Percentiles rank a stretch among this genome's conserved stretches.
phyloP scores from a whole-genome alignment of 1,139 yeast species.

The Arxiozyma slooffiae region DNA sequence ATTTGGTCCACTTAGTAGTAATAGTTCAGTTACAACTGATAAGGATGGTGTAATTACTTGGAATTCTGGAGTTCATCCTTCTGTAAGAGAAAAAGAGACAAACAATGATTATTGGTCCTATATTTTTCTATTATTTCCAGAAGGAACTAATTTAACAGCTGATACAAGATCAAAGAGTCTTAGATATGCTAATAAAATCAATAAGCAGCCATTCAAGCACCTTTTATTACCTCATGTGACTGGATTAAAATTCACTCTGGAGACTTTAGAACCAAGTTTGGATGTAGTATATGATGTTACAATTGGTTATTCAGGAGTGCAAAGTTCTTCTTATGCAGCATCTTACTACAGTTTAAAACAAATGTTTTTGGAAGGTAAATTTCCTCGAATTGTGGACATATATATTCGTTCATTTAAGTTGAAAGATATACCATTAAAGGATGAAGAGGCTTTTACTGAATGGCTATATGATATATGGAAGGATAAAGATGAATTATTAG shows the following conservation, averaged over 20 bases:
- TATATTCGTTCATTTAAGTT: slow-evolving; percentile 52
- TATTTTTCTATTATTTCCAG: slow-evolving; percentile 70
- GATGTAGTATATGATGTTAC: slow-evolving; percentile 75
- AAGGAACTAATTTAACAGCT: slow-evolving; percentile 79
- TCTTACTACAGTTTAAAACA: slow-evolving; percentile 56
- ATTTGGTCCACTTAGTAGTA: slow-evolving; percentile 45
- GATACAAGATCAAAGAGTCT: slow-evolving; percentile 52
- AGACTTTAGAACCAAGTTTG: slow-evolving; percentile 48
- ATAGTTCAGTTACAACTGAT: slow-evolving; percentile 21
- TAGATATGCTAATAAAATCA: slow-evolving; percentile 45
- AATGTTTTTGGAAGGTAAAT: slow-evolving; percentile 57
- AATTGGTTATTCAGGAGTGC: slow-evolving; percentile 67
- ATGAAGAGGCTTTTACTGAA: slow-evolving; percentile 50
- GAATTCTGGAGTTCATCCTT: slow-evolving; percentile 10
- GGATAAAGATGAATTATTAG: slow-evolving; percentile 65
- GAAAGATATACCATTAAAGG: slow-evolving; percentile 57
- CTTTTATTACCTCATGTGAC: slow-evolving; percentile 71
- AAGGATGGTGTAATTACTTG: slow-evolving; percentile 26
- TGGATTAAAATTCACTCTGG: slow-evolving; percentile 63
- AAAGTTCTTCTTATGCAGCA: slow-evolving; percentile 62
- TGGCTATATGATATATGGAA: slow-evolving; percentile 77
- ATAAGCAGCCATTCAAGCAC: slow-evolving; percentile 43
- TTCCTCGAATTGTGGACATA: slow-evolving; percentile 58
- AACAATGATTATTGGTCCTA: slow-evolving; percentile 34
- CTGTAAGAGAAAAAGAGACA: neutral